Evolutionary conservation across 2,329 filamentous ascomycete species (phyloP).

Genomic region (Fusarium musae): DNA sequence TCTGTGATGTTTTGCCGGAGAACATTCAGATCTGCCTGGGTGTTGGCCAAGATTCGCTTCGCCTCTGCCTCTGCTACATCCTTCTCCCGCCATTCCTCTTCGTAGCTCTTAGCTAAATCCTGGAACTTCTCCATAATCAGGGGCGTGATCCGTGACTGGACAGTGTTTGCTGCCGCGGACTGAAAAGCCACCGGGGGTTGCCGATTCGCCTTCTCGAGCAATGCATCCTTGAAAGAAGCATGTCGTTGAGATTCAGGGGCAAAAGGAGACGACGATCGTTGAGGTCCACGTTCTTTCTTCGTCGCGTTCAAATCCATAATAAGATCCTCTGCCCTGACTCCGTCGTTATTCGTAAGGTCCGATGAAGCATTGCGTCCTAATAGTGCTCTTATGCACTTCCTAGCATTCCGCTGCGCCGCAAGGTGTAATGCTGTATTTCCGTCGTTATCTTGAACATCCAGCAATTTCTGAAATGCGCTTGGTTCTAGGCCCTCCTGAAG

Average conservation of each 20-base stretch:
- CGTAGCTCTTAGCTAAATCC: conserved; percentile 76
- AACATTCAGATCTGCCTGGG: conserved; percentile 72
- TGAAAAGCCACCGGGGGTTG: conserved; percentile 59
- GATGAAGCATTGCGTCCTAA: conserved; percentile 83
- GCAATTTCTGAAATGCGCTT: conserved; percentile 78
- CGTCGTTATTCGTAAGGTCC: conserved; percentile 83
- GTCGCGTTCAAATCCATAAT: conserved; percentile 80
- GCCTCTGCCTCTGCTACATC: conserved; percentile 76
- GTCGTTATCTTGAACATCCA: conserved; percentile 85
- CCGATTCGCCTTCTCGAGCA: conserved; percentile 55
- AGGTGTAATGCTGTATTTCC: conserved; percentile 87
- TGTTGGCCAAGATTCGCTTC: conserved; percentile 71
- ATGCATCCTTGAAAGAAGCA: conserved; percentile 63
- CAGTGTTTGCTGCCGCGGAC: conserved; percentile 74
- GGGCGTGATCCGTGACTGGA: conserved; percentile 75
- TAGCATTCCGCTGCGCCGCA: conserved; percentile 82
- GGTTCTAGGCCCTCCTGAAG: conserved; percentile 82
- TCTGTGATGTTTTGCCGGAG: conserved; percentile 69
- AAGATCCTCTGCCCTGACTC: conserved; percentile 85
- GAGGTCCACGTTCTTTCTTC: conserved; percentile 73
- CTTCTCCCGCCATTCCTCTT: conserved; percentile 80
- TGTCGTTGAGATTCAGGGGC: conserved; percentile 69
- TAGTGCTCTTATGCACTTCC: conserved; percentile 87
- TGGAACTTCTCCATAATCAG: conserved; percentile 78
- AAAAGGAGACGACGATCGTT: conserved; percentile 80